phyloP scores from a whole-genome alignment of 768 basidiomycete genomes.

The Boletus vermiculosoides region DNA sequence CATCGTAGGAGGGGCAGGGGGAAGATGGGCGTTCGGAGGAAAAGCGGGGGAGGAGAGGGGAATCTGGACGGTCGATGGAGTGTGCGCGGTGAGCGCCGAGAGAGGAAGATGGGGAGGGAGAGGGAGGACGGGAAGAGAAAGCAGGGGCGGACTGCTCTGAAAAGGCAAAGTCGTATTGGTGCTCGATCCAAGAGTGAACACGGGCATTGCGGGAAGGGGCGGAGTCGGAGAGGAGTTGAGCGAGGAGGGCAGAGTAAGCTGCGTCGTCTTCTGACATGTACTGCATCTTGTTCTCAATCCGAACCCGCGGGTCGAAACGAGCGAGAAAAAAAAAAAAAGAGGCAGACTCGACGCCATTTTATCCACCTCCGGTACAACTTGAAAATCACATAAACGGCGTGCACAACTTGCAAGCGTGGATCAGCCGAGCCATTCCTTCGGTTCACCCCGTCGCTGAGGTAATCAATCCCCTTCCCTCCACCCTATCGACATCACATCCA shows the following conservation, averaged over 20 bases:
- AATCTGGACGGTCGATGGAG: constrained; percentile 30
- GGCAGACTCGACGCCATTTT: constrained; percentile 17
- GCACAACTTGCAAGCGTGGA: constrained; percentile 10
- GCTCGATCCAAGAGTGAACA: constrained; percentile 36
- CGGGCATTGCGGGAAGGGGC: constrained; percentile 27
- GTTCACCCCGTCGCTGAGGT: constrained; percentile 12
- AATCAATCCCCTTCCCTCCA: constrained; percentile 6
- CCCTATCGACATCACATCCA: too few relatives aligned
- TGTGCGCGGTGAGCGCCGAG: constrained; percentile 25
- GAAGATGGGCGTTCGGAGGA: constrained; percentile 26
- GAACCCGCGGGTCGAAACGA: constrained; percentile 8
- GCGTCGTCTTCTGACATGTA: constrained; percentile 35
- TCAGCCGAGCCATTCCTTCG: constrained; percentile 18
- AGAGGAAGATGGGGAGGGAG: constrained; percentile 33
- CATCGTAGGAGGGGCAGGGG: constrained; percentile 33
- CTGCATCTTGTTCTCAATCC: too few relatives aligned
- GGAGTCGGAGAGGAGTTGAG: constrained; percentile 27
- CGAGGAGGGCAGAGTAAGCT: constrained; percentile 29
- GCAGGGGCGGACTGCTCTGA: constrained; percentile 18
- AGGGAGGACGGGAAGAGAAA: constrained; percentile 17
- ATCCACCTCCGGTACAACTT: constrained; percentile 7
- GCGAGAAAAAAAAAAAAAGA: background rate
- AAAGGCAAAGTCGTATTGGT: constrained; percentile 36
- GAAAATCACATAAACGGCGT: constrained; percentile 22
- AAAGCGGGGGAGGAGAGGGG: constrained; percentile 28